A percentile compares a stretch with the other conserved stretches of the same genome.
These are phyloP conservation scores for Komagataella populi DNA, from an alignment of 805 yeast species.

Conservation along the genomic window DNA sequence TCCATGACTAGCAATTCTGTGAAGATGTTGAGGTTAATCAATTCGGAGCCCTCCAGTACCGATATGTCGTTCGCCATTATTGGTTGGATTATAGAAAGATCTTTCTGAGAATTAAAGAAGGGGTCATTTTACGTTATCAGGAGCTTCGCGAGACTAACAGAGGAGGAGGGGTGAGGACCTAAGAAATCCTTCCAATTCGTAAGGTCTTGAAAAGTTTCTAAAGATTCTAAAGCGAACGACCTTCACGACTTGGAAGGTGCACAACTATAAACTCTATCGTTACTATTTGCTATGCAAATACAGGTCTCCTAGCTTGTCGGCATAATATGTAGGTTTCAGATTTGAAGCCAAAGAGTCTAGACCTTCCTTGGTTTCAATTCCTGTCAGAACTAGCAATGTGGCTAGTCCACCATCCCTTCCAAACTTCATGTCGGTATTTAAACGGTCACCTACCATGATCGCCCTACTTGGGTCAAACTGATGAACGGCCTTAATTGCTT, in stretches of 20 bases:
- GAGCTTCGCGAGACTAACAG: neutral
- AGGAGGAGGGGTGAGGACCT: neutral
- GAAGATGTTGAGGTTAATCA: constrained; percentile 81
- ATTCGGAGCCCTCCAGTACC: constrained; percentile 31
- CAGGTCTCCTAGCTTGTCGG: constrained; percentile 65
- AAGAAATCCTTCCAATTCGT: too few relatives aligned
- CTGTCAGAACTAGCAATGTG: constrained; percentile 80
- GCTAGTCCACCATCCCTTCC: constrained; percentile 81
- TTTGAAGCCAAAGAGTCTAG: constrained; percentile 27
- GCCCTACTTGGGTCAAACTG: constrained; percentile 44
- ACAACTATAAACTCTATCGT: neutral
- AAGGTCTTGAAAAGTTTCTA: too few relatives aligned
- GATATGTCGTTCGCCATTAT: neutral
- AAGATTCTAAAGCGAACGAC: too few relatives aligned
- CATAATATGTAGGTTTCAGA: constrained; percentile 52
- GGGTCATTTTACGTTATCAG: neutral
- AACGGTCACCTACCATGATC: constrained; percentile 90
- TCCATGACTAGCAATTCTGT: constrained; percentile 89
- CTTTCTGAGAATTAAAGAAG: neutral
- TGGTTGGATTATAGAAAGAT: neutral
- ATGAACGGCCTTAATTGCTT: constrained; percentile 63
- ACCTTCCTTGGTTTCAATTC: constrained; percentile 69
- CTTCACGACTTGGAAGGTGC: neutral
- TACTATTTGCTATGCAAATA: constrained; percentile 28
- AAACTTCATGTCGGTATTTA: constrained; percentile 90